phyloP scores from a whole-genome alignment of 2,329 filamentous ascomycete genomes.

The Aspergillus pseudoterreus region DNA sequence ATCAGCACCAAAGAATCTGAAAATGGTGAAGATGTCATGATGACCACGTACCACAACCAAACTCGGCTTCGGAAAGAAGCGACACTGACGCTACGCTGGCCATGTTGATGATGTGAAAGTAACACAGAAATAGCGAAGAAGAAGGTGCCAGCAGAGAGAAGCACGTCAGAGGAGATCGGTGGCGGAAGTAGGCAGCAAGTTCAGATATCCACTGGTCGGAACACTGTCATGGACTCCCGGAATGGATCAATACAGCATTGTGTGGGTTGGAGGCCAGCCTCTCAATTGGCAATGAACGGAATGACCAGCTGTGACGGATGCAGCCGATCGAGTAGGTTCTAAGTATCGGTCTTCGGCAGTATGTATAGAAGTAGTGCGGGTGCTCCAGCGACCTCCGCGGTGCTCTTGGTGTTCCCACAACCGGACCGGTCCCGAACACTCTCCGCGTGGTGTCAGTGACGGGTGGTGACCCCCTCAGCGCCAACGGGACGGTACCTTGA shows the following conservation, averaged over 20 bases:
- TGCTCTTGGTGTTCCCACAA: background rate
- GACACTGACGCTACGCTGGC: slow-evolving; percentile 32
- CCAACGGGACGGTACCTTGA: background rate
- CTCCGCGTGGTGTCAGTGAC: background rate
- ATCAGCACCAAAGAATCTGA: slow-evolving; percentile 15
- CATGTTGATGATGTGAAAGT: slow-evolving; percentile 18
- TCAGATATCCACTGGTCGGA: slow-evolving; percentile 15
- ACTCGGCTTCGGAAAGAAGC: slow-evolving; percentile 36
- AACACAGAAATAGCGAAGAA: slow-evolving; percentile 1
- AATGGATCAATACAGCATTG: slow-evolving; percentile 13
- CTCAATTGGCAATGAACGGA: slow-evolving; percentile 1
- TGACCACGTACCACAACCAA: slow-evolving; percentile 37
- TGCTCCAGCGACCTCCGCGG: background rate
- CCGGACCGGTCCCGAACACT: background rate
- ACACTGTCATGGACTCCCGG: slow-evolving; percentile 7
- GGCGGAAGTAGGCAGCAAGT: slow-evolving; percentile 4
- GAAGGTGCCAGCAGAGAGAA: background rate
- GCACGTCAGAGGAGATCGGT: background rate
- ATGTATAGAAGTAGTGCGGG: background rate
- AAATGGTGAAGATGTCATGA: background rate
- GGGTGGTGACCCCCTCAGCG: too few relatives aligned
- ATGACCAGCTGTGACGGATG: background rate
- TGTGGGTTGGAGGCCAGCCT: slow-evolving; percentile 10
- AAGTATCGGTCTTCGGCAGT: background rate
- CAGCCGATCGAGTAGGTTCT: background rate